Evolutionary conservation across 176 grass and related monocot genomes (phyloP), one percentile per base, ranked within the genome.

Genomic region (Microstegium vimineum): DNA sequence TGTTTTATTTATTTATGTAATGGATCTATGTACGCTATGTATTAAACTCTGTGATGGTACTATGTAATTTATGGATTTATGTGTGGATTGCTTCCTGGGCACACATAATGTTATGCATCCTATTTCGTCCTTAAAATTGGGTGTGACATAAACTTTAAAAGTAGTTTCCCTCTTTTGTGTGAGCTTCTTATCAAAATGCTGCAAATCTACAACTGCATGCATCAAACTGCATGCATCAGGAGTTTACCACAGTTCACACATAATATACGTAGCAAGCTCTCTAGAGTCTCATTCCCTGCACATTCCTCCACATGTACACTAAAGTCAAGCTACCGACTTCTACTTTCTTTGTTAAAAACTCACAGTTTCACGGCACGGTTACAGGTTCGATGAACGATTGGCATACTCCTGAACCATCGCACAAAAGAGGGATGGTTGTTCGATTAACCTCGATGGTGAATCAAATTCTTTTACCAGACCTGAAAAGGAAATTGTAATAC

Each of bases 391-490:
- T 0, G 89, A 93, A 36, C 90, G 90, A 69, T 91, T 72, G 1
- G 90, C 92, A 12, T 98, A 98, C 76, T 95, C 92, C 81, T 95
- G 86, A 32, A 98, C 92, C 82, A 98, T 86, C 2, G 89, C 89
- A 10, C 82, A 76, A 0, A 98, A 98, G 36, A 98, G 85, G 16
- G 95, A 85, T 0, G 86, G 80, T 9, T 84, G 86, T 68, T 98
- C 90, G 0, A 98, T 90, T 46, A 98, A 83, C 70, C 86, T 95
- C 5, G 85, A 83, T 15, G 95, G 95, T 0, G 72, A 74, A 66
- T 98, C 92, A 35, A 95, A 95, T 80, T 98, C 95, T 66, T 88
- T 95, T 5, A 88, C 92, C 27, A 98, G 28, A 73, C 95, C 95
- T 98, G 86, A 17, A 46, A 10, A 62, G 7, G 33, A 68, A 61